Percentiles rank a stretch among this genome's conserved stretches.
Conservation (phyloP, 2,329 filamentous ascomycete genomes). For the Zasmidium cellare region DNA sequence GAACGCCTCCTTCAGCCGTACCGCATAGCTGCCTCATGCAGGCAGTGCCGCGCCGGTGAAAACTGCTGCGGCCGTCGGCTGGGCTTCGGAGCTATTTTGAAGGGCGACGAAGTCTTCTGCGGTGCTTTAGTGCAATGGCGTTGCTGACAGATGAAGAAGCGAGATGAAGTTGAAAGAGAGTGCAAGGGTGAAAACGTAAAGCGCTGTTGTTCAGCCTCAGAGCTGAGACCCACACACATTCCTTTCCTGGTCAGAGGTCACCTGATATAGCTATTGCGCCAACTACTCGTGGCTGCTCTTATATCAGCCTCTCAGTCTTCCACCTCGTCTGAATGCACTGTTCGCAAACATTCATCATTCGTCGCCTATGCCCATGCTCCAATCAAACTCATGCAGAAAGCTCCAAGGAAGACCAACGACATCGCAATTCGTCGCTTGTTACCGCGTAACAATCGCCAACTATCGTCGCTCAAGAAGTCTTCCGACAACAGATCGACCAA, state of each 20-base stretch:
- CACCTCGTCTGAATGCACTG: too few species aligned
- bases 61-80: background rate
- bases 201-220: too few species aligned
- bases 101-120: too few species aligned
- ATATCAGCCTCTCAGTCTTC: too few species aligned
- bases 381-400: constrained; percentile 62
- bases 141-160: background rate
- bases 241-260: too few species aligned
- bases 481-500: constrained; percentile 48
- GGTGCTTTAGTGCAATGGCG: too few species aligned
- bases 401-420: constrained; percentile 58
- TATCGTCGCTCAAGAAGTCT: constrained; percentile 59
- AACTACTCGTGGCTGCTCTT: too few species aligned
- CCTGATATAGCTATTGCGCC: too few species aligned
- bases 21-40: background rate
- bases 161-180: background rate
- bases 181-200: background rate
- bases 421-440: constrained; percentile 60
- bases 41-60: background rate
- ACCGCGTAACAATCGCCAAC: constrained; percentile 59
- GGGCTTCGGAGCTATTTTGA: too few species aligned
- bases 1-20: background rate
- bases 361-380: constrained; percentile 63
- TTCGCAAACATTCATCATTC: too few species aligned
- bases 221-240: background rate